Evolutionary conservation across 2,329 filamentous ascomycete species (phyloP), one percentile per base, ranked within the genome.

Genomic region (Chaetomiaceae sp.): DNA sequence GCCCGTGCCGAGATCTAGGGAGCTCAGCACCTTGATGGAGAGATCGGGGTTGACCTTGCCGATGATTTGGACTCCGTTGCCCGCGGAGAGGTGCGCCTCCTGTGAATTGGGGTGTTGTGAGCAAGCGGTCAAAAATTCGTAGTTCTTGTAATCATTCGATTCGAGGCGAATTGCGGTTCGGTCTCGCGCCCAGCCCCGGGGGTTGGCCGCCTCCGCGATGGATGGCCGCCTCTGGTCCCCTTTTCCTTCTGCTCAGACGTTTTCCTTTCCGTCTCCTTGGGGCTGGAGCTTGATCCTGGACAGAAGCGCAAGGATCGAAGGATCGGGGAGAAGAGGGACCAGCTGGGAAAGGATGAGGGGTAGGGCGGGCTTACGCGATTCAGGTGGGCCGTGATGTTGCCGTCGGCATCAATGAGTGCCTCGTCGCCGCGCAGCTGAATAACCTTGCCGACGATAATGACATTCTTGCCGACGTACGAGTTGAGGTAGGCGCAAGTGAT

Each of bases 401-500:
- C 92, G 23, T 84, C 86, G 6, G 89, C 86, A 53, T 96, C 90
- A 27, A 97, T 80, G 6, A 84, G 83, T 0, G 91, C 92, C 47
- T 82, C 80, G 48, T 94, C 88, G 61, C 91, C 91, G 47, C 85
- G 85, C 22, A 97, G 77, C 64, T 94, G 85, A 4, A 82, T 81
- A 43, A 97, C 91, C 64, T 87, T 91, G 64, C 94, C 94, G 5
- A 95, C 79, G 51, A 97, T 77, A 63, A 91, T 91, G 58, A 97
- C 88, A 58, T 88, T 88, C 60, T 82, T 80, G 61, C 78, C 77
- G 61, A 84, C 78, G 73, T 91, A 95, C 65, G 79, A 78, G 67
- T 90, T 83, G 54, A 97, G 86, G 72, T 92, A 88, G 37, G 79
- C 74, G 49, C 88, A 87, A 44, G 88, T 89, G 69, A 96, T 83